Base-by-base conservation (phyloP, 306 rosid species). In the Dalbergia cochinchinensis region DNA sequence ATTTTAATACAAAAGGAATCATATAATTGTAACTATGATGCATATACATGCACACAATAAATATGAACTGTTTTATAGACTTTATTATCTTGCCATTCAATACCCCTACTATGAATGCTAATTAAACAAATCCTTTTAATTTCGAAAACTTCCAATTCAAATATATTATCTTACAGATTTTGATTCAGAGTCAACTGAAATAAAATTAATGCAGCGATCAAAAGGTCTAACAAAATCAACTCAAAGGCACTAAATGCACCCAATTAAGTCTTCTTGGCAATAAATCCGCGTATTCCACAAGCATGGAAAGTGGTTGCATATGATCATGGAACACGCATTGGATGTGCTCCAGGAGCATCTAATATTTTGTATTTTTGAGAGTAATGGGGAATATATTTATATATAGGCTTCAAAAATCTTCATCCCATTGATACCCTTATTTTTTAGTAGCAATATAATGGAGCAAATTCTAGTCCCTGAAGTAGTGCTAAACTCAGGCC, bases 401-500 rank as follows among this genome's bases (percentile, higher is more conserved):
- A 7, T 8, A 4, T 14, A 66, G 5, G 35, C 50, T 2, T 9
- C 51, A 39, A 50, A 12, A 48, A 62, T 50, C 59, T 37, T 64
- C 15, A 14, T 13, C 34, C 50, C 14, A 11, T 65, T 45, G 65
- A 37, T 11, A 34, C 19, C 31, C 54, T 35, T 41, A 22, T 77
- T 22, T 8, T 37, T 7, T 4, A 34, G 15, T 1, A 57, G 4
- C 34, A 67, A 78, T n/a, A n/a, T n/a, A n/a, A n/a, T 83, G 87
- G 75, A 75, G 31, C 6, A 72, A 76, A 76, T 59, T 14, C 9
- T 5, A 64, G 47, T 81, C 3, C 85, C 80, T 50, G 53, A 80
- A 50, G 78, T 85, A 72, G 42, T 60, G 14, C 79, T 85, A 7
- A 82, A 78, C 47, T 82, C 86, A 8, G 86, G 86, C 2, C 61